phyloP scores from a whole-genome alignment of 805 yeast genomes.

The Yamadazyma endophytica region DNA sequence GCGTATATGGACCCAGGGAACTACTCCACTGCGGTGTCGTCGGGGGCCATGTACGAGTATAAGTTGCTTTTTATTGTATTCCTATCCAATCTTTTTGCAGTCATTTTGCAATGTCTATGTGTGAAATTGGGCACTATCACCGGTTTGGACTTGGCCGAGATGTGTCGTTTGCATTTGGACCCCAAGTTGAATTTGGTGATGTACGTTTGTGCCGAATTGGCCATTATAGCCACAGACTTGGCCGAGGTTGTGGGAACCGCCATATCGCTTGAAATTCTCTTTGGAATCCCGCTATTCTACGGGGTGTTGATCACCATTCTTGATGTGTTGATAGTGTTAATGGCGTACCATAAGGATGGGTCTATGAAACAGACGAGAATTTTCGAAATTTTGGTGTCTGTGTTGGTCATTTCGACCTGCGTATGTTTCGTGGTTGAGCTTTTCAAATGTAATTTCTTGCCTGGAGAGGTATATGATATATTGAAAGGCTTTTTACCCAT shows the following conservation, averaged over 20 bases:
- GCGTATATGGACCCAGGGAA: conserved; percentile 98
- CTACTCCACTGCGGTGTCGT: conserved; percentile 90
- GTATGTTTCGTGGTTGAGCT: conserved; percentile 76
- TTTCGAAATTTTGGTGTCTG: conserved; percentile 78
- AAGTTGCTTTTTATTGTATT: conserved; percentile 74
- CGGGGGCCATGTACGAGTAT: conserved; percentile 84
- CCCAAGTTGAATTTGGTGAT: conserved; percentile 53
- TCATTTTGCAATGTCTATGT: conserved; percentile 78
- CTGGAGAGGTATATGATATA: conserved; percentile 50
- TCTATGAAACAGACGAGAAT: conserved; percentile 71
- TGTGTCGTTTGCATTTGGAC: conserved; percentile 75
- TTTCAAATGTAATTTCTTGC: conserved; percentile 47
- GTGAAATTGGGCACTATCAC: conserved; percentile 92
- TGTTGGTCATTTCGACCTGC: conserved; percentile 77
- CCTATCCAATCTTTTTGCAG: conserved; percentile 80
- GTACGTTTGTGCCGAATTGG: conserved; percentile 79
- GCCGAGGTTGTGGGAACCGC: conserved; percentile 99
- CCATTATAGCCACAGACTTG: conserved; percentile 92
- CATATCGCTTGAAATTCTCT: conserved; percentile 79
- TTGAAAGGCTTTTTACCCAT: conserved; percentile 46
- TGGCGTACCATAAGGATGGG: conserved; percentile 85
- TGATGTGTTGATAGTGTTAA: conserved; percentile 79
- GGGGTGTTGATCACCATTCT: conserved; percentile 84
- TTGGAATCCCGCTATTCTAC: conserved; percentile 70
- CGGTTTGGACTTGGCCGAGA: conserved; percentile 86